Evolutionary conservation across 805 yeast genomes (phyloP), one percentile per base, ranked within the genome.

Genomic region (Candida lessepsii): DNA sequence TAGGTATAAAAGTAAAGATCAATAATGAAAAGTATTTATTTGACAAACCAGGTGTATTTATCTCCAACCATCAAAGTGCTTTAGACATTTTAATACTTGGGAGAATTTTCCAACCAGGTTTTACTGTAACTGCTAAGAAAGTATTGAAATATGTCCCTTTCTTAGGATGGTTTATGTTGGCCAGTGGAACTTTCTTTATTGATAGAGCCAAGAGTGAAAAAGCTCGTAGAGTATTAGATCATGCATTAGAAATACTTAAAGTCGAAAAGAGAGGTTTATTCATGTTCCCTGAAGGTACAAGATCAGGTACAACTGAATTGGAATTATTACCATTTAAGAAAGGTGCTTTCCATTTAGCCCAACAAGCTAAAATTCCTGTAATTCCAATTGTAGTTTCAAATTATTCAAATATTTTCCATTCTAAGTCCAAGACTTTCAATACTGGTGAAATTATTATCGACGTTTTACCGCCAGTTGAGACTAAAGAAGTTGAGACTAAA

Each of bases 301-400:
- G 99, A 63, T 88, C 97, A 0, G 85, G 83, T 48, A 65, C 84
- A 9, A 63, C 76, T 17, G 73, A 72, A 25, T 82, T 95, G 37
- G 79, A 73, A 3, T 65, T 93, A 58, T 72, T 88, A 36, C 95
- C 96, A 1, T 88, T 93, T 68, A 93, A 93, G 64, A 93, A 93
- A 60, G 99, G 99, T 40, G 97, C 98, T 0, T 93, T 93, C 80
- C 97, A 93, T 63, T 75, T 93, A 56, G 99, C 99, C 6, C 84
- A 86, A 47, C 96, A 89, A 63, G 95, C 95, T 5, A 80, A 79
- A 29, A 81, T 91, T 26, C 98, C 98, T 14, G 71, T 93, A 37
- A 78, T 93, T 17, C 99, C 99, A 7, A 70, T 85, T 37, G 95
- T 87, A 10, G 89, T 87, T 8, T 78, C 91, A 23, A 93, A 93